Evolutionary conservation across 768 basidiomycete species (phyloP).

Genomic region (Amanita exitialis): DNA sequence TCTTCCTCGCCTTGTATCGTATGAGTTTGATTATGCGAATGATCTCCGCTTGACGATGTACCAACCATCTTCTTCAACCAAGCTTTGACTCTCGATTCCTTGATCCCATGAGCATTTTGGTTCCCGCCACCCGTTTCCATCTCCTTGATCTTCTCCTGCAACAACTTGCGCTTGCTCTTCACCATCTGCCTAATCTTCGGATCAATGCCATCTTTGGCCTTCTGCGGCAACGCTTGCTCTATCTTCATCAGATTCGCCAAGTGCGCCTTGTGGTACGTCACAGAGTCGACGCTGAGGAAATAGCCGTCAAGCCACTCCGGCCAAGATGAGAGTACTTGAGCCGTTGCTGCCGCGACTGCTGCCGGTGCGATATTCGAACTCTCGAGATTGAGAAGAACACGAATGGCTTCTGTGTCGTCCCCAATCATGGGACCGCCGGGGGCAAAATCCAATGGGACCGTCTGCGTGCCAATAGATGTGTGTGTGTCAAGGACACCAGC

Average conservation of each 20-base stretch:
- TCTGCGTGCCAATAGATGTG: slow-evolving; percentile 20
- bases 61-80: slow-evolving; percentile 56
- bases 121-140: slow-evolving; percentile 16
- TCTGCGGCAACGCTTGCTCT: slow-evolving; percentile 18
- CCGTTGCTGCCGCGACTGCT: slow-evolving; percentile 4
- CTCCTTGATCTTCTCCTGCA: slow-evolving; percentile 24
- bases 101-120: slow-evolving; percentile 21
- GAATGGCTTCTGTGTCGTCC: slow-evolving; percentile 4
- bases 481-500: slow-evolving; percentile 10
- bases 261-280: slow-evolving; percentile 21
- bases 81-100: slow-evolving; percentile 37
- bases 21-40: not conserved
- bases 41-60: not conserved
- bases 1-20: not conserved
- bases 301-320: slow-evolving; percentile 29
- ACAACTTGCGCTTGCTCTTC: slow-evolving; percentile 28
- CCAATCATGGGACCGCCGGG: slow-evolving; percentile 3
- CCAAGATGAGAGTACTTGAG: slow-evolving; percentile 16
- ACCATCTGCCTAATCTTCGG: slow-evolving; percentile 29
- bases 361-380: slow-evolving; percentile 9
- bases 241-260: slow-evolving; percentile 18
- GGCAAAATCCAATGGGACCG: slow-evolving; percentile 13
- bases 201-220: slow-evolving; percentile 19
- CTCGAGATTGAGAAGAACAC: slow-evolving; percentile 6
- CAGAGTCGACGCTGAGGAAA: slow-evolving; percentile 21